Base-by-base conservation (phyloP, 345 rosid species). In the Populus tremula region DNA sequence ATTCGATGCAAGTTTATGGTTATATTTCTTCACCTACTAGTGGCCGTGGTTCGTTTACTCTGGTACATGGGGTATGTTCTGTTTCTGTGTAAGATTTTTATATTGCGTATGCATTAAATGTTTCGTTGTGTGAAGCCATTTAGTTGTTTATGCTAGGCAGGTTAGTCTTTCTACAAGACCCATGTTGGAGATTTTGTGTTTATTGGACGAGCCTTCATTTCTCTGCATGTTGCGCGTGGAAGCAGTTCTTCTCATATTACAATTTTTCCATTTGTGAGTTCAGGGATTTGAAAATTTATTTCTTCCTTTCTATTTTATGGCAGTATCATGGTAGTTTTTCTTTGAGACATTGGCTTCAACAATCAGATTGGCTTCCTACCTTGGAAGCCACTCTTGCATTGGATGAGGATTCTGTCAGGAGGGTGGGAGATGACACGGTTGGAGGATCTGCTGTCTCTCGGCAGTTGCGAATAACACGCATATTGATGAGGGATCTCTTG, bases 391-490 rank as follows among this genome's bases (percentile, higher is more conserved):
- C 99, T 54, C 93, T 93, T 78, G 97, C 91, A 45, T 77, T 95
- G 87, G 99, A 95, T 88, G 98, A 95, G 82, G 99, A 92, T 79
- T 92, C 92, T 2, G 92, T 87, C 69, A 83, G 87, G 82, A 89
- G 88, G 75, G 96, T 95, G 12, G 99, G 99, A 82, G 99, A 95
- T 81, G 96, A 93, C 82, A 89, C 97, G 41, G 83, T 93, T 77
- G 99, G 99, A 78, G 99, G 99, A n/a, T 96, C 99, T 78, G 96
- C 93, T 33, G 91, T 93, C 61, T 91, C 99, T 73, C 86, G 98
- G 81, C 92, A 95, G 81, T 82, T 88, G 79, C 90, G 97, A 84
- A 87, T 93, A 36, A 92, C 86, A 45, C 93, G 98, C 67, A 78
- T 87, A 78, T 82, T 95, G 84, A 87, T 92, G 96, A 92, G 99